Conservation (phyloP, 345 rosid species). For the Gossypium herbaceum region DNA sequence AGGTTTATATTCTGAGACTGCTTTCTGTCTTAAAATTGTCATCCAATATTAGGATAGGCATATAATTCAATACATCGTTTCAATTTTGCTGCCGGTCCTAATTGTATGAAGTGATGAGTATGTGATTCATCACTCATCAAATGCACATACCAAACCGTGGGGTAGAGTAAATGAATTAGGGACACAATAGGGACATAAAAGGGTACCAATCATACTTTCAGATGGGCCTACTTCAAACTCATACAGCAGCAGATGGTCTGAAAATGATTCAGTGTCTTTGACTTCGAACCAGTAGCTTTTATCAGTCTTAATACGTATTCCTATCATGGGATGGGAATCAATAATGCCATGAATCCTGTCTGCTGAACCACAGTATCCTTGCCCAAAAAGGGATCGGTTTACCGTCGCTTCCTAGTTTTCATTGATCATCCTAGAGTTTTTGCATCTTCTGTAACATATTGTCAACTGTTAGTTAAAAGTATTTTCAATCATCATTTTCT, state of each 20-base stretch:
- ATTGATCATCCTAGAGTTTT: background rate
- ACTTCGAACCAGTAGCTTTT: too few species aligned
- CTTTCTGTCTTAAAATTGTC: background rate
- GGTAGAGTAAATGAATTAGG: background rate
- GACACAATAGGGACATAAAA: background rate
- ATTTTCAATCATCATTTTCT: background rate
- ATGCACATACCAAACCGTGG: background rate
- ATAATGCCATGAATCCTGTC: background rate
- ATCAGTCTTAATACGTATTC: background rate
- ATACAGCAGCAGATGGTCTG: too few species aligned
- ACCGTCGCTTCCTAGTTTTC: background rate
- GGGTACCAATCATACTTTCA: background rate
- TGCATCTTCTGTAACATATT: background rate
- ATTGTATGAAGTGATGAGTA: background rate
- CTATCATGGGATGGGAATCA: background rate
- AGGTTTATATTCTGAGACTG: background rate
- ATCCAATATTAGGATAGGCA: background rate
- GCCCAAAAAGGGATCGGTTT: background rate
- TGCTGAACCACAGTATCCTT: background rate
- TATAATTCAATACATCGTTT: background rate
- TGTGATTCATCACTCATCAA: background rate
- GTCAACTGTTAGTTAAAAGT: too few species aligned
- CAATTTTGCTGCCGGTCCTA: background rate
- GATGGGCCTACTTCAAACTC: too few species aligned
- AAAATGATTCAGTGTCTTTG: too few species aligned